Percentiles rank a stretch among this genome's conserved stretches.
Conservation (phyloP, 257 asterid genomes). For the Verbena officinalis region DNA sequence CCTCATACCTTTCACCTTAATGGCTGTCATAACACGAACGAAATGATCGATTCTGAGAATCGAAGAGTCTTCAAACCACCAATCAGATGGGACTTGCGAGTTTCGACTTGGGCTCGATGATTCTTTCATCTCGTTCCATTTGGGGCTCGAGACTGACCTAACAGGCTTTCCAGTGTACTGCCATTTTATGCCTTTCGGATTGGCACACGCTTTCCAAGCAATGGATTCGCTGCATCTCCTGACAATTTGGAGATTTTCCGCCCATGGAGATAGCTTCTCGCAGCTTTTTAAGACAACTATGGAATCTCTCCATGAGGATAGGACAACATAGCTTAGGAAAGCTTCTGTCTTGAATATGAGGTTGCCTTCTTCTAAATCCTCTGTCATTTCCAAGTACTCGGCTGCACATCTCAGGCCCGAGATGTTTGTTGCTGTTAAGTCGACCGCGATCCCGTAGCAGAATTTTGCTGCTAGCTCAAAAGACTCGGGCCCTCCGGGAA, state of each 20-base stretch:
- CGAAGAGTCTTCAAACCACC: constrained; percentile 98
- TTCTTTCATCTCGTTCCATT: constrained; percentile 77
- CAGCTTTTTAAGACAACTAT: constrained; percentile 76
- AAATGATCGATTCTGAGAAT: constrained; percentile 92
- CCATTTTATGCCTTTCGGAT: constrained; percentile 96
- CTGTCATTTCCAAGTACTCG: constrained; percentile 93
- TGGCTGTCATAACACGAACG: constrained; percentile 83
- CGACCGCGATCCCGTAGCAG: constrained; percentile 94
- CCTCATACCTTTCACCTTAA: constrained; percentile 93
- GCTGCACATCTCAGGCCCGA: constrained; percentile 96
- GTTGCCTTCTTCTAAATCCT: constrained; percentile 95
- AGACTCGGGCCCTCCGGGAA: constrained; percentile 90
- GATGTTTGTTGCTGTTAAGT: constrained; percentile 77
- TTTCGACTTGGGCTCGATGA: constrained; percentile 71
- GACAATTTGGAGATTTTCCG: constrained; percentile 91
- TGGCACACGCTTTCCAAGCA: constrained; percentile 98
- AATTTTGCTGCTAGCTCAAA: constrained; percentile 92
- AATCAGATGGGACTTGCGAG: constrained; percentile 79
- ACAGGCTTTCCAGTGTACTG: constrained; percentile 76
- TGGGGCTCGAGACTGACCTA: constrained; percentile 74
- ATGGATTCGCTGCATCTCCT: constrained; percentile 93
- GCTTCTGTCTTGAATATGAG: constrained; percentile 96
- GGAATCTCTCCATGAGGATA: constrained; percentile 96
- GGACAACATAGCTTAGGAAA: constrained; percentile 89
- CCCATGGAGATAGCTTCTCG: constrained; percentile 93